These are phyloP conservation scores for Erigeron philadelphicus DNA, from an alignment of 140 eudicot genomes.

Conservation along the genomic window DNA sequence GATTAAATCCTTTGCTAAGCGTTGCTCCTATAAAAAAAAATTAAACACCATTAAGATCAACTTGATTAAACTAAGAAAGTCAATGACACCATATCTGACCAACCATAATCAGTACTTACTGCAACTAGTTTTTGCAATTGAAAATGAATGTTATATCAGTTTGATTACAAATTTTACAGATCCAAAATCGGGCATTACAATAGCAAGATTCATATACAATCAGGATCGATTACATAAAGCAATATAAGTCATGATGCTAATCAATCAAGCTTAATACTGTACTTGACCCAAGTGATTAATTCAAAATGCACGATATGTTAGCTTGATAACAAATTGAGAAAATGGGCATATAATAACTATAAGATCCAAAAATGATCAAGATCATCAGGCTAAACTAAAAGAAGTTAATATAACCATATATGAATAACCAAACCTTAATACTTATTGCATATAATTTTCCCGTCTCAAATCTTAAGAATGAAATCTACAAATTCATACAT, in stretches of 20 bases:
- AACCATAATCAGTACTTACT: background rate
- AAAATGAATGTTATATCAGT: background rate
- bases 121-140: background rate
- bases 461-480: too few species aligned
- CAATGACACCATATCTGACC: constrained; percentile 8
- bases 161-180: background rate
- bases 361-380: too few species aligned
- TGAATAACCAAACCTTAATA: too few species aligned
- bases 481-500: too few species aligned
- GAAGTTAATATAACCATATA: background rate
- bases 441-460: too few species aligned
- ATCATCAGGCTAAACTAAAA: background rate
- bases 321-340: background rate
- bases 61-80: constrained; percentile 5
- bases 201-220: background rate
- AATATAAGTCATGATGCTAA: background rate
- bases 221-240: background rate
- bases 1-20: constrained; percentile 83
- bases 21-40: constrained; percentile 65
- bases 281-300: background rate
- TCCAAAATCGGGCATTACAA: background rate
- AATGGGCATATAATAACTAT: too few species aligned
- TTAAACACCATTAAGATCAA: constrained; percentile 19
- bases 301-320: background rate
- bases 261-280: background rate